phyloP scores from a whole-genome alignment of 2,329 filamentous ascomycete species.

The Colletotrichum horii region DNA sequence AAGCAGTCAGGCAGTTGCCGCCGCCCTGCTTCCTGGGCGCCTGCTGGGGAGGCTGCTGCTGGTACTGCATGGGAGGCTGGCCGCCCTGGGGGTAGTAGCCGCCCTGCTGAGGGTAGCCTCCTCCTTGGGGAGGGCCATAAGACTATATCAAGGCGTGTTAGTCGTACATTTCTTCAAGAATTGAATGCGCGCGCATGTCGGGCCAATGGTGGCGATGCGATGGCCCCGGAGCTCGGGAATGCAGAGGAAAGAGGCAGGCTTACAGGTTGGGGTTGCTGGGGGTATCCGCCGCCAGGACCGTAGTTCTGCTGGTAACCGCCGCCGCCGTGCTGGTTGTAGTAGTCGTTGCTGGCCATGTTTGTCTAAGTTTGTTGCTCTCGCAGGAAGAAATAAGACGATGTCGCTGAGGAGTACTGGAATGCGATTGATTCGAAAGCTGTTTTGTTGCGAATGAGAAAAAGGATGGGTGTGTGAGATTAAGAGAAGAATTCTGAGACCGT shows the following conservation, averaged over 20 bases:
- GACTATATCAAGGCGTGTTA: slow-evolving; percentile 25
- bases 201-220: neutral
- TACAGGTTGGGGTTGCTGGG: slow-evolving; percentile 45
- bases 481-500: neutral
- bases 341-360: slow-evolving; percentile 46
- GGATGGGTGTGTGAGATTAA: neutral
- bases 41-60: slow-evolving; percentile 37
- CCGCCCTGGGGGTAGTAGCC: slow-evolving; percentile 33
- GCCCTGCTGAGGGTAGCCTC: slow-evolving; percentile 31
- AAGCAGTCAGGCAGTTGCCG: slow-evolving; percentile 49
- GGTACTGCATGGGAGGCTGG: slow-evolving; percentile 49
- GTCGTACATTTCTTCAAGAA: neutral
- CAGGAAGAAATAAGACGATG: neutral
- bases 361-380: neutral
- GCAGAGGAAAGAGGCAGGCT: slow-evolving; percentile 20
- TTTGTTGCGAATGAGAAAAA: neutral
- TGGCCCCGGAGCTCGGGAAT: neutral
- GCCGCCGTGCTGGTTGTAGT: slow-evolving; percentile 40
- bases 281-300: slow-evolving; percentile 29
- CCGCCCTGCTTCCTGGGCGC: slow-evolving; percentile 33
- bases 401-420: neutral
- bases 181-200: neutral
- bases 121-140: slow-evolving; percentile 31
- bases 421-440: neutral
- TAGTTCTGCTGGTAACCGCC: slow-evolving; percentile 26